Base-by-base conservation (phyloP, 1,284 basidiomycete species). In the Trichosporon sp. region DNA sequence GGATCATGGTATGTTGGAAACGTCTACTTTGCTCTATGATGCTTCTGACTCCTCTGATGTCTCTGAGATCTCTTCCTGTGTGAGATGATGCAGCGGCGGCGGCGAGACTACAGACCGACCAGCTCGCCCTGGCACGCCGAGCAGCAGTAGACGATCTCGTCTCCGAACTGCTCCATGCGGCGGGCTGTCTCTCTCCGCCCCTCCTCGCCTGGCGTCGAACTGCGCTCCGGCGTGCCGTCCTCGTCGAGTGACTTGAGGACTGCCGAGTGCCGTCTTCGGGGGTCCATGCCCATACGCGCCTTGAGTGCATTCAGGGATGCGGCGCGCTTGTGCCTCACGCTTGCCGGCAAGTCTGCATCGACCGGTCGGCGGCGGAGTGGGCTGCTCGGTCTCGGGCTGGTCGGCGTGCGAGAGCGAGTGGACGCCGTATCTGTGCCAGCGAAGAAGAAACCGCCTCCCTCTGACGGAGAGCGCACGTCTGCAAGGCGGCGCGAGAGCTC, bases 241-340 rank as follows among this genome's bases (percentile, higher is more conserved):
- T 68, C 66, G 19, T 49, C 44, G 29, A 63, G 16, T 49, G 32
- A 10, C 27, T 54, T 37, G 21, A 67, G 61, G 36, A 13, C 40
- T 32, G 14, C 21, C 23, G n/a, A 49, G 33, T 16, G 59, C 21
- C 14, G n/a, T 7, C 31, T 3, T 10, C 65, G 31, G n/a, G 62
- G 59, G 25, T 66, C 89, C 49, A 54, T 93, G 52, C 92, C 40
- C 77, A 95, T 93, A 49, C 92, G 86, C 27, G 90, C 91, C 76
- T 92, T 92, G 60, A 95, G 85, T 86, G 93, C 92, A 72, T 87
- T 87, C 65, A 95, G 80, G 75, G 90, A 92, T 65, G 91, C 86
- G 72, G 88, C 86, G 60, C 92, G 88, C 75, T 92, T 92, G 78
- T 93, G 91, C 37, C 86, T 82, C 32, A 89, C 88, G 74, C 90